Conservation (phyloP, 129 eudicot genomes). For the Heracleum sosnowskyi region DNA sequence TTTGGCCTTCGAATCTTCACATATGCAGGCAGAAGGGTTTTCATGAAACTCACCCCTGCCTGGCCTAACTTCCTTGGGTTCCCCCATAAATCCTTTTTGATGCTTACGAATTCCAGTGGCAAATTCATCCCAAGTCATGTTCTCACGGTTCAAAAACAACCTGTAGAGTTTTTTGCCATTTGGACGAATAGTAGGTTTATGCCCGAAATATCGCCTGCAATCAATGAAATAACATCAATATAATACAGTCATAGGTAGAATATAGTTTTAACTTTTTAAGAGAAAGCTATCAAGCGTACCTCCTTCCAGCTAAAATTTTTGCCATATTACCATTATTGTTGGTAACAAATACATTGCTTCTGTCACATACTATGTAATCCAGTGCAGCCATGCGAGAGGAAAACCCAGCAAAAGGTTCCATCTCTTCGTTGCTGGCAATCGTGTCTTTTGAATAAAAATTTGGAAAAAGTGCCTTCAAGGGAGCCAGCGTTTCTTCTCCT, state of each 20-base stretch:
- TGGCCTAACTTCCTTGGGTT: constrained; percentile 68
- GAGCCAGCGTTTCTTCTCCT: constrained; percentile 80
- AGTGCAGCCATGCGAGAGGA: constrained; percentile 96
- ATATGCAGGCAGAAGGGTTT: constrained; percentile 69
- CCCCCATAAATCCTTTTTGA: constrained; percentile 90
- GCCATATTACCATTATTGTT: constrained; percentile 94
- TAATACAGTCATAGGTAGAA: neutral
- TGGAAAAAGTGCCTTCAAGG: constrained; percentile 77
- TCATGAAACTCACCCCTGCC: constrained; percentile 89
- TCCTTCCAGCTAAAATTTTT: constrained; percentile 73
- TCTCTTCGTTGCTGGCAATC: constrained; percentile 53
- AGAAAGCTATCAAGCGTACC: constrained; percentile 28
- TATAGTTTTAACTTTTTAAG: neutral
- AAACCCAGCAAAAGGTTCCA: constrained; percentile 59
- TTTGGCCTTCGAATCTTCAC: constrained; percentile 59
- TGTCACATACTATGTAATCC: constrained; percentile 83
- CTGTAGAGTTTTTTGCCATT: constrained; percentile 63
- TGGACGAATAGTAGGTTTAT: constrained; percentile 83
- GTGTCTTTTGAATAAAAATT: constrained; percentile 77
- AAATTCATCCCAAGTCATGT: constrained; percentile 79
- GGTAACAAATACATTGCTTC: constrained; percentile 75
- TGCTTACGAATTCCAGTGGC: constrained; percentile 43
- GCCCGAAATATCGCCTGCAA: constrained; percentile 80
- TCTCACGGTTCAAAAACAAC: constrained; percentile 51
- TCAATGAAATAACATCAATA: neutral